Evolutionary conservation across 1,284 basidiomycete species (phyloP), one percentile per base, ranked within the genome.

Genomic region (Xerocomus nothofagi): DNA sequence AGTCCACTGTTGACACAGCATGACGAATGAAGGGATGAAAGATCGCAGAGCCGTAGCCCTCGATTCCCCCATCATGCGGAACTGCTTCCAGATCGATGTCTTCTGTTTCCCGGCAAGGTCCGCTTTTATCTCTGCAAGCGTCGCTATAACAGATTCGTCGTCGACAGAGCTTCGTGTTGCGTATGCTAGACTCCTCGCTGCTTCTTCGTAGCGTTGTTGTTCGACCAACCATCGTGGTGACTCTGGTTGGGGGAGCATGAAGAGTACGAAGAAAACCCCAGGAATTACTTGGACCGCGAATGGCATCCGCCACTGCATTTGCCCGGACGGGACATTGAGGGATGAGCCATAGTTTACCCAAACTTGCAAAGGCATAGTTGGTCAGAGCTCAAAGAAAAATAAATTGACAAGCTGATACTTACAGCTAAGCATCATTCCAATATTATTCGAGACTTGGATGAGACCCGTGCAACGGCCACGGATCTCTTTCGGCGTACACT

Each of bases 201-300:
- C 81, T 24, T 73, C 66, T n/a, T 77, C 76, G 41, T 76, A 73
- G 40, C 73, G 69, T 47, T 74, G 73, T 51, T 76, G 74, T 57
- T 78, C 75, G 27, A 82, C 75, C 23, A 84, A 70, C 80, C 81
- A 86, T 6, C 84, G 74, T 3, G 81, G 81, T 2, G 80, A 80
- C 54, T 84, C 83, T 12, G 76, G 76, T 53, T 80, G 75, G 53
- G 77, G 76, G 27, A 75, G 49, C 68, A 80, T 77, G 7, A 71
- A 67, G 41, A 77, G 43, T 5, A 75, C 58, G 58, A 79, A 78
- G 0, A 81, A 49, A 8, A 77, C 62, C 8, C 78, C 80, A 4
- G 81, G 81, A 32, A 83, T 57, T 41, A 81, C 61, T 57, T 82
- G 81, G 15, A 80, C 53, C 20, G 74, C 75, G 54, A 82, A 77